Evolutionary conservation across 768 basidiomycete species (phyloP), one percentile per base, ranked within the genome.

Genomic region (Macrolepiota fuliginosa): DNA sequence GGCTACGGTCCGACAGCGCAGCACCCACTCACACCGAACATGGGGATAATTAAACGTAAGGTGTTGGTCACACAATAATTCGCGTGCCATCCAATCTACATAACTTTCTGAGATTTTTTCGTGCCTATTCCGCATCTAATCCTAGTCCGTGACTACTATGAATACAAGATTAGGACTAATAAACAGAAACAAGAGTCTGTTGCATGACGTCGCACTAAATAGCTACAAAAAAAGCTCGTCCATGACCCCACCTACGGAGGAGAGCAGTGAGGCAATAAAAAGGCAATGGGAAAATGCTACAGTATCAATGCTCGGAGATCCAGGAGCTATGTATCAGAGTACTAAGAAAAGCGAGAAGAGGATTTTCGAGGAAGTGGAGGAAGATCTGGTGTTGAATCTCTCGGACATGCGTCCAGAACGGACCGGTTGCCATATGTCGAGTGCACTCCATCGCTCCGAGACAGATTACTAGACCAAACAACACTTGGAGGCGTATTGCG

Each of bases 301-400:
- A 32, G 29, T 7, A 32, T 3, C 29, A 32, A 32, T 32, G 29
- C 7, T 32, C 29, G 29, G 29, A 7, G 7, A 32, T 3, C 29
- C 7, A 32, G n/a, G n/a, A n/a, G n/a, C n/a, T 7, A 32, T 32
- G 29, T 3, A 7, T 32, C 29, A 32, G n/a, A n/a, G 29, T 7
- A 32, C 29, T 32, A 32, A 32, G 29, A 3, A 32, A 32, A 3
- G 29, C 29, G 29, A 32, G 3, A 3, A 32, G 7, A 32, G 7
- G 29, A 47, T 56, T 73, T 73, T 3, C 71, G 70, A 12, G 70
- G 72, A 24, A 69, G 59, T 42, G 69, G 71, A 46, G 69, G 69
- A 29, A 68, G 66, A 7, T 51, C 56, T 24, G 56, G 59, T 27
- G 53, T 35, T 32, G 57, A 22, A 19, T 39, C 57, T 58, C 24